Base-by-base conservation (phyloP, 2,329 filamentous ascomycete genomes). In the Fusarium liriodendri region DNA sequence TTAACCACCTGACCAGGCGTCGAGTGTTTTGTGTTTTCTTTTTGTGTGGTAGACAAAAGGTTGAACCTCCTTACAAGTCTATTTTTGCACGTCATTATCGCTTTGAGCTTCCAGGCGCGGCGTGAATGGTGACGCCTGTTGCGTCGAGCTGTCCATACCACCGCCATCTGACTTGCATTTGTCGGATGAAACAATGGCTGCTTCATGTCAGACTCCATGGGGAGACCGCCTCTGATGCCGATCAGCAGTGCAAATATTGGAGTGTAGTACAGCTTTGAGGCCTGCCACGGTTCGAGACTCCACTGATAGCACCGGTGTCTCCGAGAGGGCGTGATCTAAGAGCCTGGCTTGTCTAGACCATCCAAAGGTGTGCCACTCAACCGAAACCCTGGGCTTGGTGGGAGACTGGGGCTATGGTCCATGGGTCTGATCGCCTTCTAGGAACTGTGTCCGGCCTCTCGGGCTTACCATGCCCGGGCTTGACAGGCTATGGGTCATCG, bases 401-500 rank as follows among this genome's bases (percentile, higher is more conserved):
- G n/a, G n/a, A n/a, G n/a, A n/a, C n/a, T n/a, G n/a, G n/a, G n/a
- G n/a, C n/a, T n/a, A n/a, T n/a, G n/a, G 18, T 13, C 10, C 0
- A 29, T 25, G 47, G 11, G 16, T 16, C 3, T 50, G 5, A n/a
- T 18, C 16, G 8, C 22, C 5, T 6, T 32, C 47, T n/a, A 29
- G 9, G 6, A 13, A 10, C 29, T 10, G n/a, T 7, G 10, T 7
- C 11, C 3, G 5, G 25, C 16, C 8, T 11, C 9, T n/a, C n/a
- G n/a, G n/a, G n/a, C n/a, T n/a, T n/a, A n/a, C n/a, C n/a, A n/a
- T n/a, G n/a, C n/a, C n/a, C n/a, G n/a, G n/a, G n/a, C n/a, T n/a
- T n/a, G n/a, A n/a, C n/a, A n/a, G n/a, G n/a, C n/a, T n/a, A 20
- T 20, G 6, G 14, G 2, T 4, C 2, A 10, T 50, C 0, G 16